Evolutionary conservation across 164 flowering plant species (phyloP).

Genomic region (Vitis vinifera): DNA sequence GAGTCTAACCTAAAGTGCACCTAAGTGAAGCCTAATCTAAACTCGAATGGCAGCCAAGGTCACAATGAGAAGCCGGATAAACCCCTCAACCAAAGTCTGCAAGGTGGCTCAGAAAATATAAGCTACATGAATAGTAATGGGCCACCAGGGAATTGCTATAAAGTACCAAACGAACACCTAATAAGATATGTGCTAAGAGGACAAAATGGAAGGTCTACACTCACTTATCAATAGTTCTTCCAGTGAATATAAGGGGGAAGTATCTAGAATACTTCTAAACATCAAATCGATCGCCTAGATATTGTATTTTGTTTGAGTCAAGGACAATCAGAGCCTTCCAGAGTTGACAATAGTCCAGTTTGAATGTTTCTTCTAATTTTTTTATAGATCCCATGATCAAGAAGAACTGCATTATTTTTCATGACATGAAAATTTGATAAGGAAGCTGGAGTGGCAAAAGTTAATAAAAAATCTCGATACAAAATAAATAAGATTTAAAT

Average conservation of each 20-base stretch:
- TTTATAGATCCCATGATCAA: conserved; percentile 88
- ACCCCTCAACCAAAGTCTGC: no score
- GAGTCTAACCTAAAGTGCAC: no score
- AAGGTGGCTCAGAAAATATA: no score
- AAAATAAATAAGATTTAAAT: no score
- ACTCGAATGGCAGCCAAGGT: no score
- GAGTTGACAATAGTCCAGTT: conserved; percentile 69
- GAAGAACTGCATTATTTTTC: conserved; percentile 57
- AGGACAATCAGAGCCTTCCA: conserved; percentile 81
- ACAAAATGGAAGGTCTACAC: background rate
- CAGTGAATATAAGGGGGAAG: conserved; percentile 89
- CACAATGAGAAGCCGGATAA: no score
- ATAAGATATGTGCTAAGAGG: no score
- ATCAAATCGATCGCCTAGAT: conserved; percentile 68
- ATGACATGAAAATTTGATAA: conserved; percentile 6
- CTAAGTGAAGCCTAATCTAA: no score
- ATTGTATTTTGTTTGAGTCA: conserved; percentile 55
- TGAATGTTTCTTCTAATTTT: conserved; percentile 70
- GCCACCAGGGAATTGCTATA: no score
- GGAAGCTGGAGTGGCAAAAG: background rate
- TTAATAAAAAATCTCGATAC: background rate
- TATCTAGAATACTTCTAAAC: conserved; percentile 73
- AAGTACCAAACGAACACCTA: no score
- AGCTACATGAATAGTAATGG: no score
- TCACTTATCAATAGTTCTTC: conserved; percentile 87